Percentiles rank a stretch among this genome's conserved stretches.
Evolutionary conservation across 345 rosid species (phyloP).

Genomic region (Populus ilicifolia): DNA sequence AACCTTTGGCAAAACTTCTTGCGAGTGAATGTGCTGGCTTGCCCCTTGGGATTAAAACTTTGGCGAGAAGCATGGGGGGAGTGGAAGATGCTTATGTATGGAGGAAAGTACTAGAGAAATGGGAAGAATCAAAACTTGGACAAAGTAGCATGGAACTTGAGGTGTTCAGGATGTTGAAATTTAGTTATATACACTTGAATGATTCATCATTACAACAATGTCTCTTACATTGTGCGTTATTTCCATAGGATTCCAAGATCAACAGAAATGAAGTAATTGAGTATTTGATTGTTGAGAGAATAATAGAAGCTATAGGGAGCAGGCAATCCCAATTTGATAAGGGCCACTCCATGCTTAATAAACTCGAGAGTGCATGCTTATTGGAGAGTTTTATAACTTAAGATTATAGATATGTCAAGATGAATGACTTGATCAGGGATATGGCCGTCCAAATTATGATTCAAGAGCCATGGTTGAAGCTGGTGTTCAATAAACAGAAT

Average conservation of each 20-base stretch:
- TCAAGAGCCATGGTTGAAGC: neutral
- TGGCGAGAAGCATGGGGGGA: constrained; percentile 4
- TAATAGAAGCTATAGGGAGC: constrained; percentile 1
- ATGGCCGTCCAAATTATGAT: neutral
- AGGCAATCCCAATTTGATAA: neutral
- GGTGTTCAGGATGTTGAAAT: neutral
- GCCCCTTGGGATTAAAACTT: neutral
- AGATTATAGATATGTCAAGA: neutral
- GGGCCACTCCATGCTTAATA: constrained; percentile 14
- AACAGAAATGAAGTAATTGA: constrained; percentile 4
- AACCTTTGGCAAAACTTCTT: neutral
- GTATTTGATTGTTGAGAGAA: constrained; percentile 19
- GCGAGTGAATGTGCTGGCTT: neutral
- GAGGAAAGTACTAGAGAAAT: constrained; percentile 11
- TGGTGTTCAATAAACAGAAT: neutral
- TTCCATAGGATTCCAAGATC: neutral
- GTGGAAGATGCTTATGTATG: constrained; percentile 2
- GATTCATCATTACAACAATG: constrained; percentile 6
- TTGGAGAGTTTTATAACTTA: neutral
- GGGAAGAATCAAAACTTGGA: neutral
- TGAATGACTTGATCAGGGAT: constrained; percentile 1
- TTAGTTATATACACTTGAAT: constrained; percentile 11
- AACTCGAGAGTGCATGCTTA: constrained; percentile 4
- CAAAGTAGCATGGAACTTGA: neutral
- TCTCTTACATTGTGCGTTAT: constrained; percentile 23